Evolutionary conservation across 2,329 filamentous ascomycete species (phyloP), one percentile per base, ranked within the genome.

Genomic region (Parasarocladium wereldwijsianum): DNA sequence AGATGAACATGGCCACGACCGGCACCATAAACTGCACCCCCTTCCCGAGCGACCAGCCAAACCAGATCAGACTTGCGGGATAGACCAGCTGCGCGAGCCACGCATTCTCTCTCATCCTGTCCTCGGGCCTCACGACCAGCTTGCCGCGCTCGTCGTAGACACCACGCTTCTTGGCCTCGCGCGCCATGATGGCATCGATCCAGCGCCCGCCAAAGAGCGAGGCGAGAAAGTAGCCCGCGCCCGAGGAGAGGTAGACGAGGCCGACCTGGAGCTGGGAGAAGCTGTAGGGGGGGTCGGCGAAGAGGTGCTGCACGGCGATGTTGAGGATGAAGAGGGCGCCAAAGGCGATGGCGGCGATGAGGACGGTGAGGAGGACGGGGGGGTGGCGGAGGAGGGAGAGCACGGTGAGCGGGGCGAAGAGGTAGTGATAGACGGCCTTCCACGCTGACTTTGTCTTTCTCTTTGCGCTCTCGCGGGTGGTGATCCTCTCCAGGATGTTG

Each of bases 21-120:
- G 68, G 62, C 17, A 70, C 71, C 9, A 72, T 51, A 70, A 75
- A 81, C 34, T 69, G 62, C 4, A 81, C 53, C 1, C 74, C 79
- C 35, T 71, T 66, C 24, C 75, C 55, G 0, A 69, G 64, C 0
- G 72, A 67, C 82, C 83, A 92, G 4, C 83, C 83, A 45, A 82
- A 90, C 59, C 75, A 74, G 17, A 90, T 58, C 35, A 90, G 50
- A 0, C 74, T 75, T 0, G 62, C 60, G 0, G 83, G 83, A 41
- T 79, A 86, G 26, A 86, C 40, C 4, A 72, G 58, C 1, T 75
- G 75, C 3, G 76, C 77, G 1, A 86, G 51, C 76, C 76, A 87
- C 3, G 78, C 77, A 45, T 92, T 90, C 46, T 87, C 78, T 24
- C 75, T 64, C 70, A 90, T 81, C 9, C 83, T 68, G 49, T 92